Evolutionary conservation across 2,329 filamentous ascomycete genomes (phyloP).

Genomic region (Penicillium sp.): DNA sequence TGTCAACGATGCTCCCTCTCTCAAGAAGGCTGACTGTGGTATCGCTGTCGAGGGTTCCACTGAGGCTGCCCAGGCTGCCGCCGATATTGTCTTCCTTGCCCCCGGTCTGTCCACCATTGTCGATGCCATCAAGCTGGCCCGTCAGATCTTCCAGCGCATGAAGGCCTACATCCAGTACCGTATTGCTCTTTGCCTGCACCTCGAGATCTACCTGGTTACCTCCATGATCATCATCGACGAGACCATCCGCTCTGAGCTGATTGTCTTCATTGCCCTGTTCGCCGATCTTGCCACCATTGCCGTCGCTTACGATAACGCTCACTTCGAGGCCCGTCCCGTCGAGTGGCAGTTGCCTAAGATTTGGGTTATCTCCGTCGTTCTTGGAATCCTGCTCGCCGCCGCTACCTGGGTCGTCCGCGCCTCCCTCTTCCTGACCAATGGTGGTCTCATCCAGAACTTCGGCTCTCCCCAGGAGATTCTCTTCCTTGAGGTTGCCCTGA

Average conservation of each 20-base stretch:
- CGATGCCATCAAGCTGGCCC: constrained; percentile 74
- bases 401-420: constrained; percentile 77
- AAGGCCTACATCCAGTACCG: constrained; percentile 79
- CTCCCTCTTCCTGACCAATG: constrained; percentile 70
- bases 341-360: constrained; percentile 84
- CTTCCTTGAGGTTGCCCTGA: constrained; percentile 89
- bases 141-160: constrained; percentile 79
- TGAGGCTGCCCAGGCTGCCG: constrained; percentile 73
- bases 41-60: constrained; percentile 75
- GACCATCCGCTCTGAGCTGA: constrained; percentile 72
- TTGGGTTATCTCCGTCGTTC: constrained; percentile 68
- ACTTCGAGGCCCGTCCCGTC: constrained; percentile 75
- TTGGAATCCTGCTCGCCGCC: constrained; percentile 70
- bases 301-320: constrained; percentile 78
- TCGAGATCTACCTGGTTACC: constrained; percentile 77
- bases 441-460: constrained; percentile 76
- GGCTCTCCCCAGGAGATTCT: constrained; percentile 77
- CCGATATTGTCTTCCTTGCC: constrained; percentile 76
- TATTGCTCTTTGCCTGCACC: constrained; percentile 74
- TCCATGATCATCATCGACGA: constrained; percentile 83
- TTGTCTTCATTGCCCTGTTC: constrained; percentile 80
- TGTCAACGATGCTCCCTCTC: constrained; percentile 75
- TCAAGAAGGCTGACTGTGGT: constrained; percentile 77
- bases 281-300: constrained; percentile 80
- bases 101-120: constrained; percentile 75